Evolutionary conservation across 305 asterid genomes (phyloP).

Genomic region (Fraxinus sp.): DNA sequence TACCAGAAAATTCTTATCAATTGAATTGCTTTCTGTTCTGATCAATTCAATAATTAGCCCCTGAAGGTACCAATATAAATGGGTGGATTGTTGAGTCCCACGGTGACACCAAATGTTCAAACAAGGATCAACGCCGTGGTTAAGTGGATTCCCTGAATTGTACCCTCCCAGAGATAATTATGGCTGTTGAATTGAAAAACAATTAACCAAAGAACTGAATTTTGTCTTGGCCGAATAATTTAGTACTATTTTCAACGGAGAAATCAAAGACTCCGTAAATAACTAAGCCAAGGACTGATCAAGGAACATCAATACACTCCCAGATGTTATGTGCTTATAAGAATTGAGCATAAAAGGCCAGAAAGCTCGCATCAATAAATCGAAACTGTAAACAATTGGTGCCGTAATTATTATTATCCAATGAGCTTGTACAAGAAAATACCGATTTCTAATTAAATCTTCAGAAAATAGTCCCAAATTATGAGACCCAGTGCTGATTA

Average conservation of each 20-base stretch:
- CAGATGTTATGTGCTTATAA: not conserved
- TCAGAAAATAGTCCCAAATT: not conserved
- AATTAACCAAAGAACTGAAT: not conserved
- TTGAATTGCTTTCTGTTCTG: constrained; percentile 15
- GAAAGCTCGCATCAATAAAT: not conserved
- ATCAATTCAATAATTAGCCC: constrained; percentile 31
- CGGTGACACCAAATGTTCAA: constrained; percentile 17
- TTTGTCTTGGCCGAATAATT: not conserved
- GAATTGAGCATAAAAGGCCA: constrained; percentile 1
- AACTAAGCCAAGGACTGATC: not conserved
- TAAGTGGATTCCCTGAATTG: not conserved
- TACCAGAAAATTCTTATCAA: constrained; percentile 31
- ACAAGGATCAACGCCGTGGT: constrained; percentile 7
- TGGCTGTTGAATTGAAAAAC: not conserved
- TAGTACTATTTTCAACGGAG: not conserved
- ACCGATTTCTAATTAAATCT: not conserved
- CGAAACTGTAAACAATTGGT: not conserved
- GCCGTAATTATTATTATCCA: not conserved
- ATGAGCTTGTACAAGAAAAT: not conserved
- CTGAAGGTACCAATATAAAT: constrained; percentile 16
- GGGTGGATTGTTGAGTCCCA: constrained; percentile 25
- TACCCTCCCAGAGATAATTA: not conserved
- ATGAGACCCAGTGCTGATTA: not conserved
- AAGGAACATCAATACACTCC: not conserved
- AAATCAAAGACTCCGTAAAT: not conserved